Evolutionary conservation across 768 basidiomycete species (phyloP).

Genomic region (Calocybe gangraenosa): DNA sequence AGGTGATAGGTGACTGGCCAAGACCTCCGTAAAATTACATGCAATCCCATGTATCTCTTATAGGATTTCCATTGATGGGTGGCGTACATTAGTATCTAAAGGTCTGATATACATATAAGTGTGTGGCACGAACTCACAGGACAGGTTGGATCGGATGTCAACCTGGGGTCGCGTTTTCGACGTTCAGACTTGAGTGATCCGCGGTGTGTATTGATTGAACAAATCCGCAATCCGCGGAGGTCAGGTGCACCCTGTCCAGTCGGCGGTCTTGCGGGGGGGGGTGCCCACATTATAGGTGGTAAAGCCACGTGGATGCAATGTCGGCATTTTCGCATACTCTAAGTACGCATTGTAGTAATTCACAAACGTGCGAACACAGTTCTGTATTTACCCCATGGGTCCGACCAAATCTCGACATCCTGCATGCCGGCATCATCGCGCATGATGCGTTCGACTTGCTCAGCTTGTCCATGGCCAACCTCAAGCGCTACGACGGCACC

Average conservation of each 20-base stretch:
- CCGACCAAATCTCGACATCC: constrained; percentile 66
- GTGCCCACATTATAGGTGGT: no score
- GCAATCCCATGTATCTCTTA: no score
- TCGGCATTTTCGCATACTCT: not conserved
- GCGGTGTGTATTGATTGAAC: not conserved
- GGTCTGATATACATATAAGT: no score
- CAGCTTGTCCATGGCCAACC: constrained; percentile 72
- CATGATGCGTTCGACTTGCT: constrained; percentile 57
- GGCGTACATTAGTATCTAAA: no score
- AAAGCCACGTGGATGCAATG: not conserved
- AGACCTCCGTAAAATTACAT: no score
- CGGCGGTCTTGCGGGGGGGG: not conserved
- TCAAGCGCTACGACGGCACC: constrained; percentile 70
- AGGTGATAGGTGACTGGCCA: no score
- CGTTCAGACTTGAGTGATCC: no score
- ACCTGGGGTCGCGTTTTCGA: no score
- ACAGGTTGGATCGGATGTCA: no score
- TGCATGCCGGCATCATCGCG: constrained; percentile 38
- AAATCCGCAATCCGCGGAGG: no score
- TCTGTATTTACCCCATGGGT: constrained; percentile 75
- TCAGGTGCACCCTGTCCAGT: not conserved
- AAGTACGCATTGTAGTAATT: not conserved
- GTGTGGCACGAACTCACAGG: no score
- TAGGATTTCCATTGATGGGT: no score
- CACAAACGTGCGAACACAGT: constrained; percentile 53